Percentiles rank a stretch among this genome's conserved stretches.
These are phyloP conservation scores for Kodamaea restingae DNA, from an alignment of 805 yeast genomes.

Conservation along the genomic window DNA sequence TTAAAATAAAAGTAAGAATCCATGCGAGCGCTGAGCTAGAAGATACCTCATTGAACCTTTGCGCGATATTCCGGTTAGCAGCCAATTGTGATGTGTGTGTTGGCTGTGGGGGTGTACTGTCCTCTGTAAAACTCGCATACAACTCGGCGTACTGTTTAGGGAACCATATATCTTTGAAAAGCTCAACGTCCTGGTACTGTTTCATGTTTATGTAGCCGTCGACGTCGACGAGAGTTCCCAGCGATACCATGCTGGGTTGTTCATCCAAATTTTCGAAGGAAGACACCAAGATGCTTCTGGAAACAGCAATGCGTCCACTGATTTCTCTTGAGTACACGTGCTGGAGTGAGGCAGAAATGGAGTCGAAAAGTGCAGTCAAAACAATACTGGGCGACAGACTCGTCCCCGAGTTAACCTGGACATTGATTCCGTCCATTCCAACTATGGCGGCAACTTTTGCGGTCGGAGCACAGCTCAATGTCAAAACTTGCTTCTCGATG, in stretches of 20 bases:
- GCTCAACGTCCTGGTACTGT: constrained; percentile 80
- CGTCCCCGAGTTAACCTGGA: constrained; percentile 50
- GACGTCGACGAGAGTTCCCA: constrained; percentile 53
- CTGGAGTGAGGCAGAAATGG: constrained; percentile 68
- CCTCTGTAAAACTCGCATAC: constrained; percentile 5
- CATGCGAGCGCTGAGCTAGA: constrained; percentile 70
- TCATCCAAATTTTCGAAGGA: constrained; percentile 42
- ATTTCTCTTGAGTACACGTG: constrained; percentile 88
- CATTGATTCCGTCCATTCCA: constrained; percentile 62
- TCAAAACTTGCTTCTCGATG: constrained; percentile 68
- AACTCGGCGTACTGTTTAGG: constrained; percentile 32
- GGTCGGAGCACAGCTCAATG: constrained; percentile 86
- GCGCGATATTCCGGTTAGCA: constrained; percentile 36
- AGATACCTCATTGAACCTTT: constrained; percentile 53
- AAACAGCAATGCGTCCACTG: constrained; percentile 61
- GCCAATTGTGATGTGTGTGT: constrained; percentile 16
- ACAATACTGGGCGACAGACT: constrained; percentile 37
- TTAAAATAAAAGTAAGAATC: constrained; percentile 56
- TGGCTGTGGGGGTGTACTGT: not conserved
- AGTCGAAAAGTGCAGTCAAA: constrained; percentile 46
- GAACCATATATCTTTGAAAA: constrained; percentile 81
- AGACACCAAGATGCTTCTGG: constrained; percentile 46
- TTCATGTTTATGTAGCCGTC: constrained; percentile 67
- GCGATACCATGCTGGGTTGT: constrained; percentile 40
- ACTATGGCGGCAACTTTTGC: constrained; percentile 89